Evolutionary conservation across 2,329 filamentous ascomycete species (phyloP).

Genomic region (Fusarium zealandicum): DNA sequence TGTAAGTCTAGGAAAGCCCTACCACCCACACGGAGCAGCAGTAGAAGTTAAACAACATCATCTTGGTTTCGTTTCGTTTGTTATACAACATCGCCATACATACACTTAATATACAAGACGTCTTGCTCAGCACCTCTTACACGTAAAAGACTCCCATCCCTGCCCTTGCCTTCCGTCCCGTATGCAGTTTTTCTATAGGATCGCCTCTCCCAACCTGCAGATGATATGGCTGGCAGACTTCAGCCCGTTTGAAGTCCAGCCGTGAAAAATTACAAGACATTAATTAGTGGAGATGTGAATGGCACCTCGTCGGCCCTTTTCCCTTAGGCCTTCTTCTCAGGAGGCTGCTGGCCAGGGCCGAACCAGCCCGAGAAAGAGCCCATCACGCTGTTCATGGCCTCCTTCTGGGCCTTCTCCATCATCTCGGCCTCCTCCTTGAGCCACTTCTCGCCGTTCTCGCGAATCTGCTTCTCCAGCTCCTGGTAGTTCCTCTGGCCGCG

Average conservation of each 20-base stretch:
- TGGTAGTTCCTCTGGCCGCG: constrained; percentile 90
- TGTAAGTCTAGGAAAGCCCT: too few species aligned
- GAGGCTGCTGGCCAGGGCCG: constrained; percentile 9
- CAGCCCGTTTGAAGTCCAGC: constrained; percentile 1
- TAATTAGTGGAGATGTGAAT: constrained; percentile 43
- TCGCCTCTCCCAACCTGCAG: constrained; percentile 26
- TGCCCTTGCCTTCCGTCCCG: constrained; percentile 5
- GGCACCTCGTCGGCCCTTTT: constrained; percentile 12
- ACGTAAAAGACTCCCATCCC: constrained; percentile 16
- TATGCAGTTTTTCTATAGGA: constrained; percentile 31
- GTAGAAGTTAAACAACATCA: background rate
- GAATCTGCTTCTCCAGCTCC: constrained; percentile 86
- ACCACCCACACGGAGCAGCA: too few species aligned
- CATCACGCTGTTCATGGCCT: constrained; percentile 93
- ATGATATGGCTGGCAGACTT: constrained; percentile 14
- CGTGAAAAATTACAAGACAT: constrained; percentile 40
- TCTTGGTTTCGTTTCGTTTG: constrained; percentile 18
- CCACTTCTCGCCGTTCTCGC: constrained; percentile 94
- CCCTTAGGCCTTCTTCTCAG: constrained; percentile 39
- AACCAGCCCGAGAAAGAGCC: constrained; percentile 63
- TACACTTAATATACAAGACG: constrained; percentile 35
- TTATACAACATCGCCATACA: constrained; percentile 24
- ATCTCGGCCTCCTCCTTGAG: constrained; percentile 89
- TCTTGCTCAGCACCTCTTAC: constrained; percentile 24
- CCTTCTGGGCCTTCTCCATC: constrained; percentile 88